Percentiles rank a stretch among this genome's conserved stretches.
These are phyloP conservation scores for Symbiodinium natans DNA, from an alignment of 73 alveolate genomes.

Conservation along the genomic window DNA sequence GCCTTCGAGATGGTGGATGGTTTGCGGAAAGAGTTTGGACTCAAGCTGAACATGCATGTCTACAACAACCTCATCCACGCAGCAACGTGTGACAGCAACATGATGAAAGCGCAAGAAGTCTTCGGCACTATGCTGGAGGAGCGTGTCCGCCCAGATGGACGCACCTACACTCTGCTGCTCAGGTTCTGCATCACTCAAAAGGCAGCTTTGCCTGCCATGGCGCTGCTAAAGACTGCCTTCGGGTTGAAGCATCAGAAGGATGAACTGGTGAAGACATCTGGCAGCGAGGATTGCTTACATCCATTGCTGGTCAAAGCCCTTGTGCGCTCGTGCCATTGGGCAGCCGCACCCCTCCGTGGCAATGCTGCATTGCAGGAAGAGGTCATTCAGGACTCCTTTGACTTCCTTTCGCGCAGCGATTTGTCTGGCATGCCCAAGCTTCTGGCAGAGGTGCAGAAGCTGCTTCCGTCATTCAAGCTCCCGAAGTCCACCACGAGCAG, in stretches of 20 bases:
- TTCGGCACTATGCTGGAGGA: conserved; percentile 62
- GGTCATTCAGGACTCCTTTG: conserved; percentile 7
- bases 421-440: conserved; percentile 45
- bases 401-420: conserved; percentile 24
- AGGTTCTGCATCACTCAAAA: conserved; percentile 34
- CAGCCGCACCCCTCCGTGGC: conserved; percentile 59
- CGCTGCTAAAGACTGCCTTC: conserved; percentile 7
- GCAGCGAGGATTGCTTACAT: conserved; percentile 8
- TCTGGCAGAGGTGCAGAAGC: conserved; percentile 34
- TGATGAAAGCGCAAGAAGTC: conserved; percentile 61
- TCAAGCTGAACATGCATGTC: conserved; percentile 86
- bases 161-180: conserved; percentile 37
- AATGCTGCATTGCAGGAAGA: conserved; percentile 26
- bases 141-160: conserved; percentile 45
- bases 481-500: conserved; percentile 62
- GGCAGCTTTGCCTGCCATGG: neutral
- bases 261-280: neutral
- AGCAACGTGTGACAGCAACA: conserved; percentile 17
- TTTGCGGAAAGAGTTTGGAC: conserved; percentile 16
- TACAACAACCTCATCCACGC: conserved; percentile 92
- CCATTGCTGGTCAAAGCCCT: neutral
- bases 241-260: conserved; percentile 26
- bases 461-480: conserved; percentile 19
- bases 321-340: neutral
- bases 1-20: conserved; percentile 55